Base-by-base conservation (phyloP, 169 alveolate genomes). In the Fabrea salina region DNA sequence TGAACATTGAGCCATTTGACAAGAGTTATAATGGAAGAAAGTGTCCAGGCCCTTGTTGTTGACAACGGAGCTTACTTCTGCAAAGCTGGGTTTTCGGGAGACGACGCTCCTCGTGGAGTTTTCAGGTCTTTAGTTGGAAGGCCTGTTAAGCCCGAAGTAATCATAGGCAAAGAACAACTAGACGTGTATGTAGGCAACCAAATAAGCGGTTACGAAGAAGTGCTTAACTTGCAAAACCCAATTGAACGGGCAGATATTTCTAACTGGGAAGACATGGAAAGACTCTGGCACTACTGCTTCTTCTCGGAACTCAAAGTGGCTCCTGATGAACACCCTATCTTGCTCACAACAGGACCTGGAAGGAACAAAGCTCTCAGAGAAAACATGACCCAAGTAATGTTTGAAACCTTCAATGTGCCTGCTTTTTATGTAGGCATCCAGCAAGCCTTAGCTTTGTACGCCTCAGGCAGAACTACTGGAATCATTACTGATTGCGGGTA, bases 401-500 rank as follows among this genome's bases (percentile, higher is more conserved):
- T 96, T 82, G 99, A 97, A 80, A 79, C 91, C 19, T 97, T 92
- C 86, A 87, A 94, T 58, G 97, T 94, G 5, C 98, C 98, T 43
- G 91, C 95, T 35, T 85, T 97, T 51, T 96, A 88, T 85, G 87
- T 96, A 41, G 94, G 94, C 2, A 89, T 95, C 59, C 90, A 95
- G 49, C 97, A 98, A n/a, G 96, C 94, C 2, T 90, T 97, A 7
- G 89, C 98, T 19, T 87, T 95, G 43, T 97, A 96, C 78, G 93
- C 98, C 13, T 87, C 97, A 30, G 95, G 97, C 13, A 92, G 95
- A 82, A 95, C 98, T 49, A 93, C 97, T 33, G 99, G 99, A 54
- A 82, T 97, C 37, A 98, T 96, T 7, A 79, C 95, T 32, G 98
- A 97, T 70, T 87, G 96, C 47, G 99, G 99, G 16, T 97, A 95